Conservation (phyloP, 2,329 filamentous ascomycete species). For the Aureobasidium sp. region DNA sequence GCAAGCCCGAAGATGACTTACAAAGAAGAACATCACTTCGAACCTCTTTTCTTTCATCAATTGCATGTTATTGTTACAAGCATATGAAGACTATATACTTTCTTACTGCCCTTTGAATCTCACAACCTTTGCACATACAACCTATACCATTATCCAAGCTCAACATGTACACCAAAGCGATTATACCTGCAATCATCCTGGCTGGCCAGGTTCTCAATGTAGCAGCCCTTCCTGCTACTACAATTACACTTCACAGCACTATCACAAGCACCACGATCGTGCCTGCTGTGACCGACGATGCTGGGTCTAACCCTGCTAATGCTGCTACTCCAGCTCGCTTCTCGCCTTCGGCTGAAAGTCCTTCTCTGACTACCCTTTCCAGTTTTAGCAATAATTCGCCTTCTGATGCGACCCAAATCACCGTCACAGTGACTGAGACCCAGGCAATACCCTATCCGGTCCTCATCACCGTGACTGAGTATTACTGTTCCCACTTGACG, state of each 20-base stretch:
- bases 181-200: slow-evolving; percentile 10
- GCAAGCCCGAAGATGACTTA: not conserved
- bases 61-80: not conserved
- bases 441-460: not conserved
- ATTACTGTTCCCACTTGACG: not conserved
- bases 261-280: slow-evolving; percentile 7
- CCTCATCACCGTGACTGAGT: not conserved
- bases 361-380: not conserved
- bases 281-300: not conserved
- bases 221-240: slow-evolving; percentile 5
- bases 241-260: slow-evolving; percentile 4
- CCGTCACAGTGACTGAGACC: not conserved
- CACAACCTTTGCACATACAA: not conserved
- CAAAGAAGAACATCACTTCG: not conserved
- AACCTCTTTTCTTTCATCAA: not conserved
- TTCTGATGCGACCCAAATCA: not conserved
- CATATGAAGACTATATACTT: not conserved
- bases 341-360: not conserved
- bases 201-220: slow-evolving; percentile 15
- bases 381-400: slow-evolving; percentile 5
- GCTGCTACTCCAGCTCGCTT: not conserved
- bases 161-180: slow-evolving; percentile 7
- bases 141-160: not conserved
- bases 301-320: not conserved
- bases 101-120: not conserved